Conservation (phyloP, 108 stramenopile genomes). For the Asterionellopsis glacialis region DNA sequence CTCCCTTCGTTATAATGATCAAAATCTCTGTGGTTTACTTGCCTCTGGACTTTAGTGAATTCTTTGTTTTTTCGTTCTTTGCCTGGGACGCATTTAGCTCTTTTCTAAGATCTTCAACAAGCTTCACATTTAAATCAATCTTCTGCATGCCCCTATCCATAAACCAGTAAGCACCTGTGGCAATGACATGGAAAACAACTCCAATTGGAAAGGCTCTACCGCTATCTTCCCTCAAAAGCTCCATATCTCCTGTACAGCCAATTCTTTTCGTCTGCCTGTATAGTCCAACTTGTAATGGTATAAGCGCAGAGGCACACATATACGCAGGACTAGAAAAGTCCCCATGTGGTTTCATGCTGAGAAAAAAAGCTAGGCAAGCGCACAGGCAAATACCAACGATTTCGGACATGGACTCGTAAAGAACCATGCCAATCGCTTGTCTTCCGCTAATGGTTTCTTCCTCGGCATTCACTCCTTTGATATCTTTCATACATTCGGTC, state of each 20-base stretch:
- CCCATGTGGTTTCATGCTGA: neutral
- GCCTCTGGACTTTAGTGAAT: no score
- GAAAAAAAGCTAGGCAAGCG: neutral
- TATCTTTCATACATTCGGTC: neutral
- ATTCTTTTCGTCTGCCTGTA: neutral
- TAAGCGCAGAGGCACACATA: conserved; percentile 3
- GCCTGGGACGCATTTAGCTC: no score
- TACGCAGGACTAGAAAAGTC: conserved; percentile 6
- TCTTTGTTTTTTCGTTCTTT: no score
- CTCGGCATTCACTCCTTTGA: neutral
- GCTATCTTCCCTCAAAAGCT: neutral
- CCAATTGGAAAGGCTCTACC: conserved; percentile 8
- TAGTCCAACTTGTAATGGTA: conserved; percentile 2
- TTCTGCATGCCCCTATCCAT: conserved; percentile 4
- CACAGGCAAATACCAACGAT: conserved; percentile 4
- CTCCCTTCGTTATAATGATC: neutral
- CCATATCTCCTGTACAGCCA: neutral
- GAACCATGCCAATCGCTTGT: neutral
- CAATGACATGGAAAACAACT: conserved; percentile 9
- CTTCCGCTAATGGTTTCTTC: neutral
- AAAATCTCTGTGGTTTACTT: no score
- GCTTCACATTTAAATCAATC: conserved; percentile 1
- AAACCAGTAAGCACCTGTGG: conserved; percentile 9
- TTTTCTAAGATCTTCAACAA: neutral
- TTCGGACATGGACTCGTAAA: conserved; percentile 6